Evolutionary conservation across 2,329 filamentous ascomycete genomes (phyloP).

Genomic region (Exophiala aquamarina): DNA sequence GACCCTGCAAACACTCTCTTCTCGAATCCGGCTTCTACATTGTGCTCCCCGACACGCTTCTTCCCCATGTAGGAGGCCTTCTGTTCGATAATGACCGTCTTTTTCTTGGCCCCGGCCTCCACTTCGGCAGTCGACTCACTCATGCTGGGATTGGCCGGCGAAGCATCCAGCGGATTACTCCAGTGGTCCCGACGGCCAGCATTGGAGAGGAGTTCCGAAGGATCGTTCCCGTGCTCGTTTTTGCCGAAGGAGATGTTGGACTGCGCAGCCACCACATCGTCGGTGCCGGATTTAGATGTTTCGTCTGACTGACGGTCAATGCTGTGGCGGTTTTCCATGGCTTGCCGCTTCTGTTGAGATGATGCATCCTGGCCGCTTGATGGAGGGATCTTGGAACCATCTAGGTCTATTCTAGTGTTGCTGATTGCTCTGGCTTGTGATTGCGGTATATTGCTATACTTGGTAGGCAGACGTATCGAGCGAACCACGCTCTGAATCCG

Average conservation of each 20-base stretch:
- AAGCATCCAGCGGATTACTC: constrained; percentile 14
- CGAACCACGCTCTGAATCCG: too few species aligned
- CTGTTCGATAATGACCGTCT: background rate
- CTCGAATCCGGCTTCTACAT: constrained; percentile 3
- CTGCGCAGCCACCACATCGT: constrained; percentile 18
- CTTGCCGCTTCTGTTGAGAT: constrained; percentile 8
- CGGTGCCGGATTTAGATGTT: constrained; percentile 16
- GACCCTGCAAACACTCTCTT: constrained; percentile 10
- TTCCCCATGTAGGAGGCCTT: constrained; percentile 1
- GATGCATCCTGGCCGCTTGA: too few species aligned
- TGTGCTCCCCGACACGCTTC: too few species aligned
- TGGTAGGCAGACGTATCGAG: too few species aligned
- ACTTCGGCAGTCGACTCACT: constrained; percentile 6
- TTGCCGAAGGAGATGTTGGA: background rate
- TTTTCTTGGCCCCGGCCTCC: background rate
- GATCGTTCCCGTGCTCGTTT: constrained; percentile 1
- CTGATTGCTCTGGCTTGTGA: too few species aligned
- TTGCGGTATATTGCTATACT: too few species aligned
- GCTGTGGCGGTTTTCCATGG: constrained; percentile 9
- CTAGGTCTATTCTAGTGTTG: too few species aligned
- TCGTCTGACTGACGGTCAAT: constrained; percentile 20
- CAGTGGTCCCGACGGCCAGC: background rate
- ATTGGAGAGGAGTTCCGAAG: background rate
- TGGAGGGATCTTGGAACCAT: too few species aligned
- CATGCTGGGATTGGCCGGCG: constrained; percentile 12